Percentiles rank a stretch among this genome's conserved stretches.
Evolutionary conservation across 768 basidiomycete genomes (phyloP).

Genomic region (Tulasnella sp.): DNA sequence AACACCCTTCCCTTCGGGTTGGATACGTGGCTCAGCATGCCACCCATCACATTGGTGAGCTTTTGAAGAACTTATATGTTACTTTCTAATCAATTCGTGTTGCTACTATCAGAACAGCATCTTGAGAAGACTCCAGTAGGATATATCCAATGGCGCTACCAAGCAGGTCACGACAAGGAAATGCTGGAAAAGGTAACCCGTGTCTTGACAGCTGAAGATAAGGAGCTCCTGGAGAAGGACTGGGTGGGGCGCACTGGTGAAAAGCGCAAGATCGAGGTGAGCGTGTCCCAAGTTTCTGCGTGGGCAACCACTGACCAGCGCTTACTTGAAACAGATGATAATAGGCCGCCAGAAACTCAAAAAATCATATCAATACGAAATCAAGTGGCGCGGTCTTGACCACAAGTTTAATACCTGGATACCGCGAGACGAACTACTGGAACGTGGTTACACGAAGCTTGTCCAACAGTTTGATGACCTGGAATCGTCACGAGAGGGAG

Average conservation of each 20-base stretch:
- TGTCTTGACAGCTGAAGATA: constrained; percentile 85
- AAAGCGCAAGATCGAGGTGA: constrained; percentile 86
- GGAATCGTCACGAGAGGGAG: constrained; percentile 93
- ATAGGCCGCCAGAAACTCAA: constrained; percentile 98
- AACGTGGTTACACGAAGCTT: constrained; percentile 86
- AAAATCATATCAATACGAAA: constrained; percentile 92
- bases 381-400: constrained; percentile 82
- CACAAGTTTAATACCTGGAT: constrained; percentile 92
- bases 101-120: constrained; percentile 67
- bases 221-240: constrained; percentile 73
- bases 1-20: constrained; percentile 90
- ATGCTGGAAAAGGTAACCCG: constrained; percentile 89
- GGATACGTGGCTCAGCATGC: constrained; percentile 98
- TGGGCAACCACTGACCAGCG: constrained; percentile 29
- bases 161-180: constrained; percentile 97
- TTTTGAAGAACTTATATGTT: background rate
- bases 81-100: background rate
- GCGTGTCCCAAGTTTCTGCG: constrained; percentile 38
- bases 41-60: constrained; percentile 87
- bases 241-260: constrained; percentile 92
- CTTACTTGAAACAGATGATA: constrained; percentile 57
- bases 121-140: constrained; percentile 94
- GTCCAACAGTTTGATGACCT: constrained; percentile 96
- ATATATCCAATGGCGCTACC: constrained; percentile 99
- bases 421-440: constrained; percentile 79